A percentile compares a stretch with the other conserved stretches of the same genome.
These are phyloP conservation scores for Coprinopsis marcescibilis DNA, from an alignment of 768 basidiomycete species.

Conservation along the genomic window DNA sequence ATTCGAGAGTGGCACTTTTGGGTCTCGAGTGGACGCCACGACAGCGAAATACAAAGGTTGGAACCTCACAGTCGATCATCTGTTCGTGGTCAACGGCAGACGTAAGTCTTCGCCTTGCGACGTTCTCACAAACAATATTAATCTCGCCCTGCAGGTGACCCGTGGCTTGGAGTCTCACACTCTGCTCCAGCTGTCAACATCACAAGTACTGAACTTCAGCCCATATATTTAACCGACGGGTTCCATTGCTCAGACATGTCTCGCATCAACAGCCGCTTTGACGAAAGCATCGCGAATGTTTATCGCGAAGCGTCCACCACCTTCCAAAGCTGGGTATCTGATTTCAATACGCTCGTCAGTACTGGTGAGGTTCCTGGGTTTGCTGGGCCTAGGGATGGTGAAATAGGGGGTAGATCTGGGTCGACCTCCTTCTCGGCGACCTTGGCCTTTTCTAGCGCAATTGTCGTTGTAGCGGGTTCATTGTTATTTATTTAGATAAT, in stretches of 20 bases:
- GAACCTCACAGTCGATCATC: constrained; percentile 47
- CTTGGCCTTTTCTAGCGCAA: too few relatives aligned
- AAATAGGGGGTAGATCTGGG: too few relatives aligned
- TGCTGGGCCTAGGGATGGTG: too few relatives aligned
- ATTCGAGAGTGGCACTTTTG: background rate
- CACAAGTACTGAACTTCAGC: constrained; percentile 45
- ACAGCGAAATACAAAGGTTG: constrained; percentile 54
- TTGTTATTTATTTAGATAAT: too few relatives aligned
- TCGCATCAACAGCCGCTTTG: constrained; percentile 33
- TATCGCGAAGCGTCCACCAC: constrained; percentile 45
- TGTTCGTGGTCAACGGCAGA: constrained; percentile 67
- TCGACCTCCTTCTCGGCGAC: too few relatives aligned
- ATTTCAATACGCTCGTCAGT: too few relatives aligned
- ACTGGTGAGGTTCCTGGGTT: too few relatives aligned
- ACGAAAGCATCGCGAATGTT: constrained; percentile 46
- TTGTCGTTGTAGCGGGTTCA: too few relatives aligned
- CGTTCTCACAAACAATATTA: too few relatives aligned
- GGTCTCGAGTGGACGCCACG: constrained; percentile 23
- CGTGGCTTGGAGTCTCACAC: too few relatives aligned
- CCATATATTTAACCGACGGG: constrained; percentile 53
- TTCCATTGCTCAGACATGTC: constrained; percentile 64
- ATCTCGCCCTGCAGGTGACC: too few relatives aligned
- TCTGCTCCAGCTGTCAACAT: constrained; percentile 44
- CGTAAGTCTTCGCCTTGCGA: too few relatives aligned
- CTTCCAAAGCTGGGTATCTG: constrained; percentile 49